Base-by-base conservation (phyloP, 2,329 filamentous ascomycete genomes). In the Aureobasidium leucospermi region DNA sequence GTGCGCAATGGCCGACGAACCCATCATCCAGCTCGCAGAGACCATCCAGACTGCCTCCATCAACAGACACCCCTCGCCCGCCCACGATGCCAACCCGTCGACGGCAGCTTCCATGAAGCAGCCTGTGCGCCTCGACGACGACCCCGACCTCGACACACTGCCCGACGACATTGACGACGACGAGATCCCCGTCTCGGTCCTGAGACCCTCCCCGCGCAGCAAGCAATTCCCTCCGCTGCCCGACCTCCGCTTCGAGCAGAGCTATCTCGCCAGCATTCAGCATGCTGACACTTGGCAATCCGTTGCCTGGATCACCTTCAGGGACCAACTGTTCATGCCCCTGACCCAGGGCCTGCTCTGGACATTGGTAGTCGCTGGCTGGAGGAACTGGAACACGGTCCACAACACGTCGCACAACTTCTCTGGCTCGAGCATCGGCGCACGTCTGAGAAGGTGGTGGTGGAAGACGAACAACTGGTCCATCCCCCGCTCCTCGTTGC, bases 181-280 rank as follows among this genome's bases (percentile, higher is more conserved):
- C 61, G 87, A 89, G 59, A 85, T 90, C 23, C 87, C 87, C 11
- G 79, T 86, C 62, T 87, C 83, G 64, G 80, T 87, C 5, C 73
- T 91, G 55, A 78, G 79, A 45, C 80, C 78, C 3, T 66, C 75
- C 7, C 77, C 77, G n/a, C 79, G 84, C 48, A 73, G 78, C 59
- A 76, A 76, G 55, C 78, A 67, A 59, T 82, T 96, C 69, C 91
- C 92, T 48, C 84, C 84, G 3, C 71, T 88, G 48, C 85, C 85
- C 4, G 94, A 99, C 76, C 78, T 99, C 65, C 85, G 94, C 45
- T 97, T 97, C 75, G 94, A 99, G 77, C 94, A 99, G 81, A 96
- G 92, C 79, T 99, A 99, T 74, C 82, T 99, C 59, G 87, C 89
- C 67, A 96, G 91, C 75, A 88, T 99, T 66, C 83, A 87, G 64